Base-by-base conservation (phyloP, 306 rosid genomes). In the Gleditsia sinensis region DNA sequence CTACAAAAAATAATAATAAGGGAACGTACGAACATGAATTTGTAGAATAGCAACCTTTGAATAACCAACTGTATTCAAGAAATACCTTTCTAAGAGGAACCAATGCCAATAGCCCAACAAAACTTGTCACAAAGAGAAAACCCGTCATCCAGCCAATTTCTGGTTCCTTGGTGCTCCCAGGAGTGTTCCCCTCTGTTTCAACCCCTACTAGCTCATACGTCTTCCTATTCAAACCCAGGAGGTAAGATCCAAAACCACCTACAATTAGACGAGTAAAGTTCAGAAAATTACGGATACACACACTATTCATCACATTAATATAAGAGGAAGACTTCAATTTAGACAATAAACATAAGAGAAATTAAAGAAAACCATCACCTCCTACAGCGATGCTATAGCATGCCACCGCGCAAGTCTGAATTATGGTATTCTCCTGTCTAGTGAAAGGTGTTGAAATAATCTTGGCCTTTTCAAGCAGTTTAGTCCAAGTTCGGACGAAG, bases 321-420 rank as follows among this genome's bases (percentile, higher is more conserved):
- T 13, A 55, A 27, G 8, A 19, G 28, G 42, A 42, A 43, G 28
- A 42, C 39, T 65, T 53, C 48, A 39, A 13, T 17, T 75, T 27
- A 39, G 16, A 67, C 51, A 25, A 13, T 25, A 13, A 25, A 43
- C 1, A 43, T 14, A 3, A 40, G 5, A 68, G 36, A 46, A 60
- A 63, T 3, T 3, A 43, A 16, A 76, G 6, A 36, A 36, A 78
- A 74, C 24, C 27, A 74, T 75, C 20, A 92, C 98, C 98, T 88
- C 93, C 95, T 68, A 76, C 85, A 14, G 98, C 60, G 17, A 90
- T 86, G 83, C 93, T 93, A 46, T 93, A 90, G 78, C 98, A 93
- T 32, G 98, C 98, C 39, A 89, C 97, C 13, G 97, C 97, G 83
- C 97, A 93, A 21, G 98, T 93, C 78, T 93, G 98, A 69, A 93